A percentile compares a stretch with the other conserved stretches of the same genome.
phyloP scores from a whole-genome alignment of 345 rosid genomes.

The Raphanus raphanistrum region DNA sequence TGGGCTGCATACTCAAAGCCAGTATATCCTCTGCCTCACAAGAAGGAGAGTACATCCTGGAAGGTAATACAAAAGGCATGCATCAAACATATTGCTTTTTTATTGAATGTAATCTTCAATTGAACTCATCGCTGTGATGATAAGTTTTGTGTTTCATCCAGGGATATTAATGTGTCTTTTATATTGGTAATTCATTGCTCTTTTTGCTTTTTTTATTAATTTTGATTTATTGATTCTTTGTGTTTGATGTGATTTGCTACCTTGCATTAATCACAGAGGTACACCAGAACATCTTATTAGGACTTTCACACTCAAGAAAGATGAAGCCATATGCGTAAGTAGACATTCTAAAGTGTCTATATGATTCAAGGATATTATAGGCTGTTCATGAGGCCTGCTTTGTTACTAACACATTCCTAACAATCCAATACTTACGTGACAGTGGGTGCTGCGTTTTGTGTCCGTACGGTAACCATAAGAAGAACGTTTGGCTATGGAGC shows the following conservation, averaged over 20 bases:
- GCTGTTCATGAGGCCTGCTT: neutral
- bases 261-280: too few relatives aligned
- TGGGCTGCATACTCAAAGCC: constrained; percentile 86
- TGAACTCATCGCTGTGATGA: neutral
- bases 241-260: too few relatives aligned
- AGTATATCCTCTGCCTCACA: constrained; percentile 84
- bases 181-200: too few relatives aligned
- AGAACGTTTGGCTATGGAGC: constrained; percentile 85
- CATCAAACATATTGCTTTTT: neutral
- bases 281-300: too few relatives aligned
- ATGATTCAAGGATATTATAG: too few relatives aligned
- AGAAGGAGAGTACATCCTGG: constrained; percentile 69
- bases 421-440: neutral
- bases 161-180: too few relatives aligned
- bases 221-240: too few relatives aligned
- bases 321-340: neutral
- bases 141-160: neutral
- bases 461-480: constrained; percentile 67
- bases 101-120: neutral
- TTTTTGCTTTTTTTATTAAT: too few relatives aligned
- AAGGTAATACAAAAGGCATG: constrained; percentile 77
- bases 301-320: too few relatives aligned
- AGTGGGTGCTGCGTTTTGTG: constrained; percentile 78
- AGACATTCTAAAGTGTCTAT: neutral
- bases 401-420: neutral